Evolutionary conservation across 108 stramenopile genomes (phyloP).

Genomic region (Nannochloropsis granulata): DNA sequence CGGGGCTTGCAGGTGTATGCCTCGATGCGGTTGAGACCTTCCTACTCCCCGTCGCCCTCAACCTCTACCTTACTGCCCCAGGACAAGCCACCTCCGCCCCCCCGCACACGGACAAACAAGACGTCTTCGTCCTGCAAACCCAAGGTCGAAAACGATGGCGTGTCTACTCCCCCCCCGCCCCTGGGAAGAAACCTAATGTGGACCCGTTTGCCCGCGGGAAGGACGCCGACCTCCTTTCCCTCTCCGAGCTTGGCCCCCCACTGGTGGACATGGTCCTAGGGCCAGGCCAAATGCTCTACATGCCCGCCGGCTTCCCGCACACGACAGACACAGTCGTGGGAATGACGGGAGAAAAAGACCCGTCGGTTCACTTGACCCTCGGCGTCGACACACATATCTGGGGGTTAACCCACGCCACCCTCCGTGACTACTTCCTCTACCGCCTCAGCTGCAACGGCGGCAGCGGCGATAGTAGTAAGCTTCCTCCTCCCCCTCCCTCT

Average conservation of each 20-base stretch:
- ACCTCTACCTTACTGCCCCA: constrained; percentile 65
- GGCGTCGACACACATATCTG: constrained; percentile 79
- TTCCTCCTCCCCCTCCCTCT: neutral
- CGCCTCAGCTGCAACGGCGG: neutral
- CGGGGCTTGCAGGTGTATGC: constrained; percentile 50
- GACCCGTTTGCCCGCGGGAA: constrained; percentile 80
- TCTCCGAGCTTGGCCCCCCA: constrained; percentile 41
- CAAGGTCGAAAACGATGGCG: constrained; percentile 51
- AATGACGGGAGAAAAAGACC: constrained; percentile 24
- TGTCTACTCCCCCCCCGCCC: constrained; percentile 20
- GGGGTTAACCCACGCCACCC: constrained; percentile 63
- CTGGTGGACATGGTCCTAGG: constrained; percentile 19
- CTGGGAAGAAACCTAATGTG: constrained; percentile 36
- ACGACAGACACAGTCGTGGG: constrained; percentile 54
- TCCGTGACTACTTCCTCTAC: constrained; percentile 22
- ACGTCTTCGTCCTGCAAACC: constrained; percentile 75
- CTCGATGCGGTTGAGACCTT: constrained; percentile 61
- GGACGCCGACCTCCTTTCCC: constrained; percentile 52
- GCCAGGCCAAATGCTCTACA: constrained; percentile 53
- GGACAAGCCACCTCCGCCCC: constrained; percentile 64
- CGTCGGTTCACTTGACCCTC: constrained; percentile 68
- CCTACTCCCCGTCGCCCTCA: constrained; percentile 54
- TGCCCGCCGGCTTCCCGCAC: constrained; percentile 80
- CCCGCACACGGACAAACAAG: constrained; percentile 84
- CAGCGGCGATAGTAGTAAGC: neutral